Evolutionary conservation across 169 alveolate species (phyloP).

Genomic region (Cryptosporidium sp.): DNA sequence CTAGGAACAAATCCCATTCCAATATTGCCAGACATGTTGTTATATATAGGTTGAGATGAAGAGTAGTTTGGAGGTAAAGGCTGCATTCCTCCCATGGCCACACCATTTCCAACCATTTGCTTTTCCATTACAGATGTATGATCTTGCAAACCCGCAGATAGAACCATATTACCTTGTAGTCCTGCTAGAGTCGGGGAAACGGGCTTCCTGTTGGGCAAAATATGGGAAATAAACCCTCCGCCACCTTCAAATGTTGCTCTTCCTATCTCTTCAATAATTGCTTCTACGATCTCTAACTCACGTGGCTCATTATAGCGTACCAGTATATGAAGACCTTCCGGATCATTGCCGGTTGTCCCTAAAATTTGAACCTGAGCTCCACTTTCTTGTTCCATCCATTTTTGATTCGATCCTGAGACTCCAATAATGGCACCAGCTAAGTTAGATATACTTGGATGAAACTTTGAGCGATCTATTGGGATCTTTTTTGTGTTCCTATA

Average conservation of each 20-base stretch:
- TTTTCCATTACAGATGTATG: not conserved
- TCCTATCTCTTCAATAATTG: conserved; percentile 73
- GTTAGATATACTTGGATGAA: conserved; percentile 70
- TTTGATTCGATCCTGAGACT: conserved; percentile 70
- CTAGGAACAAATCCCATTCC: conserved; percentile 42
- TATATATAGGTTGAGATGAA: not conserved
- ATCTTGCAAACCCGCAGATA: not conserved
- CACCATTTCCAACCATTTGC: conserved; percentile 2
- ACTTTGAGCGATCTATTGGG: conserved; percentile 66
- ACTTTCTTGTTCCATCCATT: conserved; percentile 75
- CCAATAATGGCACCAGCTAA: conserved; percentile 74
- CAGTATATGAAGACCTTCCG: conserved; percentile 57
- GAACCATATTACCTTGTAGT: not conserved
- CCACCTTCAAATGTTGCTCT: conserved; percentile 74
- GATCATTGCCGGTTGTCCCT: conserved; percentile 74
- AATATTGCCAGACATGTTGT: not conserved
- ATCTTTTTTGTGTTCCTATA: conserved; percentile 53
- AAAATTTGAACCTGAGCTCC: conserved; percentile 74
- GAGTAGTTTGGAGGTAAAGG: conserved; percentile 9
- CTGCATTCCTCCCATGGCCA: not conserved
- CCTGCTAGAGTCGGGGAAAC: conserved; percentile 4
- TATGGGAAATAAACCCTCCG: conserved; percentile 69
- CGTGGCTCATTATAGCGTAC: conserved; percentile 72
- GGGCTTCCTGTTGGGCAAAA: conserved; percentile 46
- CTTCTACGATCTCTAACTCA: conserved; percentile 58